These are phyloP conservation scores for Scortechinia acanthostroma DNA, from an alignment of 2,329 filamentous ascomycete genomes.

Conservation along the genomic window DNA sequence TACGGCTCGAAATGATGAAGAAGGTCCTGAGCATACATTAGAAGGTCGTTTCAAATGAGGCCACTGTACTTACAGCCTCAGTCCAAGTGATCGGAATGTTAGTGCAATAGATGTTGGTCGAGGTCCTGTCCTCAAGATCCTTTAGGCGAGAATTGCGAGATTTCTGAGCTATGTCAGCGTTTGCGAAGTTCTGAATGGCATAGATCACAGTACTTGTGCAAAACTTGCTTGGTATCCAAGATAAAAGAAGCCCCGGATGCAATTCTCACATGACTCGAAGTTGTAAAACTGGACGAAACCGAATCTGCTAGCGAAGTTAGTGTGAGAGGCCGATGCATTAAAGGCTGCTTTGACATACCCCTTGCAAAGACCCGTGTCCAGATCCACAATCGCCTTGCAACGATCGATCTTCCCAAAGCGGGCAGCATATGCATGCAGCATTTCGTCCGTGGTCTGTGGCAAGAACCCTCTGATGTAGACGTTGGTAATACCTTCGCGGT, in stretches of 20 bases:
- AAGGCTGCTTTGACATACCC: conserved; percentile 34
- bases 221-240: conserved; percentile 65
- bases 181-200: too few relatives aligned
- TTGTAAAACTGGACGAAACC: conserved; percentile 64
- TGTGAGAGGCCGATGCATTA: neutral
- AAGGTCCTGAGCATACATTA: conserved; percentile 35
- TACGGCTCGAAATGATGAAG: conserved; percentile 21
- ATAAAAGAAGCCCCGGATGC: conserved; percentile 61
- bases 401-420: conserved; percentile 62
- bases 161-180: conserved; percentile 33
- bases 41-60: conserved; percentile 11
- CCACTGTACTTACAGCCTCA: conserved; percentile 42
- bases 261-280: conserved; percentile 60
- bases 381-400: conserved; percentile 63
- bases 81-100: conserved; percentile 63
- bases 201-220: conserved; percentile 40
- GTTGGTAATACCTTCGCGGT: conserved; percentile 63
- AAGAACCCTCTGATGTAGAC: conserved; percentile 62
- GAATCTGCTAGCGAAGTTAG: conserved; percentile 39
- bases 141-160: conserved; percentile 64
- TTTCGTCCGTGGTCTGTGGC: conserved; percentile 59
- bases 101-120: conserved; percentile 64
- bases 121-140: conserved; percentile 52
- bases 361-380: conserved; percentile 58
- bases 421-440: conserved; percentile 50